Percentiles rank a stretch among this genome's conserved stretches.
phyloP scores from a whole-genome alignment of 345 rosid genomes.

The Physaria fendleri region DNA sequence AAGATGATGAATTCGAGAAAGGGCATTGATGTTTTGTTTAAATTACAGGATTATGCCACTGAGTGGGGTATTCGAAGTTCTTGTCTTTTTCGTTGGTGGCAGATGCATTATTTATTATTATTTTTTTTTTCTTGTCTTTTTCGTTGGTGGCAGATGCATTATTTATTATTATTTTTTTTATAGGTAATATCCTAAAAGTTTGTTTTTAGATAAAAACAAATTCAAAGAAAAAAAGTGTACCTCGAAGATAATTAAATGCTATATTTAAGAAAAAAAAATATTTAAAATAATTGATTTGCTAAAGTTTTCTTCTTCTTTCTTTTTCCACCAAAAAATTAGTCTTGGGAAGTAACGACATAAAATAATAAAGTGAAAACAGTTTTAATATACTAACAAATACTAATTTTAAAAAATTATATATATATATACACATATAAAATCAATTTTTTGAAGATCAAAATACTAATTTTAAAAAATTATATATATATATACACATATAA shows the following conservation, averaged over 20 bases:
- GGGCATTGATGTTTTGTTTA: conserved; percentile 15
- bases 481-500: no score
- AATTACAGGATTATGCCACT: conserved; percentile 35
- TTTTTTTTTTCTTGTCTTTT: conserved; percentile 29
- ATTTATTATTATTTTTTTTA: background rate
- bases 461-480: no score
- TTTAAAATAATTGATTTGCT: no score
- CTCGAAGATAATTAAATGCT: background rate
- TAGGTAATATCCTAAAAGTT: conserved; percentile 25
- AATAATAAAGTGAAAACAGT: no score
- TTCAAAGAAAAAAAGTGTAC: conserved; percentile 25
- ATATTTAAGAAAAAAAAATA: no score
- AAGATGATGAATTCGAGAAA: conserved; percentile 29
- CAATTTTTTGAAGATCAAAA: no score
- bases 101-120: conserved; percentile 4
- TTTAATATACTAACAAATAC: no score
- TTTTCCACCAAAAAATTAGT: no score
- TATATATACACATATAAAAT: no score
- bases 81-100: conserved; percentile 34
- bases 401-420: no score
- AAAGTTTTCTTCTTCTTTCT: no score
- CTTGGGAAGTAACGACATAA: no score
- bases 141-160: conserved; percentile 25
- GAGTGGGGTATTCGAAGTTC: conserved; percentile 36
- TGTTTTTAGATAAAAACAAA: conserved; percentile 23